A percentile compares a stretch with the other conserved stretches of the same genome.
These are phyloP conservation scores for Dentipellis sp. DNA, from an alignment of 768 basidiomycete genomes.

Conservation along the genomic window DNA sequence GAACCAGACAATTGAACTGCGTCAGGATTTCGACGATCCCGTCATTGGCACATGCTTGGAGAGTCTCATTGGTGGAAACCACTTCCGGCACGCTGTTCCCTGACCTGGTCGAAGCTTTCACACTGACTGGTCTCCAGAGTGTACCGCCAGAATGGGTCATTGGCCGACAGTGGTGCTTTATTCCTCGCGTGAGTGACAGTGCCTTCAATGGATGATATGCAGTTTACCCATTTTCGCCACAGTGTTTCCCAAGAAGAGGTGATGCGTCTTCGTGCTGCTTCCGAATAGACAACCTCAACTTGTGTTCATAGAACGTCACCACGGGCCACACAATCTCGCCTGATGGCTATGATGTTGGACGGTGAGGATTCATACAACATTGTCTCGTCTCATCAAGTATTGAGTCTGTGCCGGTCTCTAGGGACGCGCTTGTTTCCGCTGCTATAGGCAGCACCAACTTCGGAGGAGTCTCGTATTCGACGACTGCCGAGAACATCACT, in stretches of 20 bases:
- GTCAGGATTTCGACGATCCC: constrained; percentile 31
- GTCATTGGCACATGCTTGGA: constrained; percentile 32
- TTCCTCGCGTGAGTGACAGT: constrained; percentile 24
- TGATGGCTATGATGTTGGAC: constrained; percentile 23
- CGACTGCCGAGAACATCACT: constrained; percentile 35
- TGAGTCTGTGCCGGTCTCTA: background rate
- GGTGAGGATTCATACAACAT: constrained; percentile 10
- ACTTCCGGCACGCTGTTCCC: constrained; percentile 3
- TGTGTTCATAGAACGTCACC: constrained; percentile 2
- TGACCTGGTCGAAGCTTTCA: background rate
- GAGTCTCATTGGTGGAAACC: constrained; percentile 17
- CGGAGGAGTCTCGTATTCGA: constrained; percentile 28
- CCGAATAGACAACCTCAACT: background rate
- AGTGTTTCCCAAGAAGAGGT: constrained; percentile 20
- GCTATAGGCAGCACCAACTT: constrained; percentile 3
- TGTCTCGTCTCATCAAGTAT: background rate
- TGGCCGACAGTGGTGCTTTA: constrained; percentile 22
- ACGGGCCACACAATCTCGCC: constrained; percentile 18
- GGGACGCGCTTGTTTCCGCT: constrained; percentile 4
- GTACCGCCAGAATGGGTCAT: constrained; percentile 22
- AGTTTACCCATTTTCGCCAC: background rate
- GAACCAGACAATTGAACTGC: constrained; percentile 36
- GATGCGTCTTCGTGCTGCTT: background rate
- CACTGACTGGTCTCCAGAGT: constrained; percentile 6
- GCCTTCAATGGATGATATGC: background rate